Evolutionary conservation across 2,329 filamentous ascomycete species (phyloP).

Genomic region (Fusarium tanahbumbuense): DNA sequence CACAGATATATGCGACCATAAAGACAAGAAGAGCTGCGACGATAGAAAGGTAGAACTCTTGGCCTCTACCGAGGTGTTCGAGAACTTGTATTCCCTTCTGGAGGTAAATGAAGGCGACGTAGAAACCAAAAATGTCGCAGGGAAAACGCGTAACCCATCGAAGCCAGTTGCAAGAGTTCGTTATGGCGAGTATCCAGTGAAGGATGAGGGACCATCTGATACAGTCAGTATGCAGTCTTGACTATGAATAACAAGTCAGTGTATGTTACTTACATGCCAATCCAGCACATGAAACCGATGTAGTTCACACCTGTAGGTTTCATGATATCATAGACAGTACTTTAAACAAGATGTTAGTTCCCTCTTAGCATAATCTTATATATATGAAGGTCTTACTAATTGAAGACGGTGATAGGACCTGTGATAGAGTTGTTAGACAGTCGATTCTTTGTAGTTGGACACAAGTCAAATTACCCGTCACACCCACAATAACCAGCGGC

Average conservation of each 20-base stretch:
- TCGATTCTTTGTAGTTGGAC: neutral
- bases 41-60: constrained; percentile 82
- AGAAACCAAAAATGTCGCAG: constrained; percentile 94
- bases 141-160: constrained; percentile 91
- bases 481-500: constrained; percentile 89
- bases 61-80: constrained; percentile 74
- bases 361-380: neutral
- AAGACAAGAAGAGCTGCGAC: constrained; percentile 82
- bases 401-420: constrained; percentile 93
- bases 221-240: neutral
- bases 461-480: constrained; percentile 68
- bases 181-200: constrained; percentile 85
- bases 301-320: constrained; percentile 81
- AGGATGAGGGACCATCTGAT: constrained; percentile 82
- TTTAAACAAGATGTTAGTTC: constrained; percentile 44
- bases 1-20: constrained; percentile 79
- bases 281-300: constrained; percentile 91
- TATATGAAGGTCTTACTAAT: constrained; percentile 68
- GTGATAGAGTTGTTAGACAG: constrained; percentile 13
- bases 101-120: constrained; percentile 90
- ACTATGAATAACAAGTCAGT: neutral
- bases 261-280: constrained; percentile 71
- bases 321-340: constrained; percentile 91
- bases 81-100: constrained; percentile 92
- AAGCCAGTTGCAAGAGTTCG: constrained; percentile 89